phyloP scores from a whole-genome alignment of 306 rosid species.

The Prunus fruticosa region DNA sequence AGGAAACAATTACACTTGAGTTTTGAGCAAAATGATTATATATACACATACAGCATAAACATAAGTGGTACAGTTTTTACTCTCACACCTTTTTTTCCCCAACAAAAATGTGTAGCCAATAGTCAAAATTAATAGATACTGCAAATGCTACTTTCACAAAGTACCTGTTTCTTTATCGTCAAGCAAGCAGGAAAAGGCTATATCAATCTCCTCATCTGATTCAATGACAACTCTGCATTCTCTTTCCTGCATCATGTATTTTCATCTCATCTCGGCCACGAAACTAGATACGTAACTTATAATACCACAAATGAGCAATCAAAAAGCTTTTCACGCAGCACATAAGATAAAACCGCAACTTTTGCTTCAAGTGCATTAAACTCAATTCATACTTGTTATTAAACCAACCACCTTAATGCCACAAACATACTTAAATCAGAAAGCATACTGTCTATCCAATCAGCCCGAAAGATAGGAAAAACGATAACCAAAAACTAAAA shows the following conservation, averaged over 20 bases:
- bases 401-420: conserved; percentile 9
- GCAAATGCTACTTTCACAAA: conserved; percentile 26
- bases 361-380: conserved; percentile 22
- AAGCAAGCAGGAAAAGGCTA: conserved; percentile 65
- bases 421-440: conserved; percentile 12
- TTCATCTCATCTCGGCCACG: conserved; percentile 25
- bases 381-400: neutral
- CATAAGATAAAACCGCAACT: conserved; percentile 6
- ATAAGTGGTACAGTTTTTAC: neutral
- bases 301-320: conserved; percentile 14
- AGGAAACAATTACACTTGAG: neutral
- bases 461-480: conserved; percentile 9
- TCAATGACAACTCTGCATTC: conserved; percentile 62
- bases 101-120: neutral
- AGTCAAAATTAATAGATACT: conserved; percentile 1
- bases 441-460: conserved; percentile 1
- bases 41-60: neutral
- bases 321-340: conserved; percentile 18
- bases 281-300: conserved; percentile 1
- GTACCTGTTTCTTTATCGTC: conserved; percentile 61
- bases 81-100: too few species aligned
- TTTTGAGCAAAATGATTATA: conserved; percentile 24
- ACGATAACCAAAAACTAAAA: neutral
- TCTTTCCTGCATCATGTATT: conserved; percentile 47
- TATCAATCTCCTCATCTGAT: conserved; percentile 79